Base-by-base conservation (phyloP, 441 rosid genomes). In the Raphanus hybrid region DNA sequence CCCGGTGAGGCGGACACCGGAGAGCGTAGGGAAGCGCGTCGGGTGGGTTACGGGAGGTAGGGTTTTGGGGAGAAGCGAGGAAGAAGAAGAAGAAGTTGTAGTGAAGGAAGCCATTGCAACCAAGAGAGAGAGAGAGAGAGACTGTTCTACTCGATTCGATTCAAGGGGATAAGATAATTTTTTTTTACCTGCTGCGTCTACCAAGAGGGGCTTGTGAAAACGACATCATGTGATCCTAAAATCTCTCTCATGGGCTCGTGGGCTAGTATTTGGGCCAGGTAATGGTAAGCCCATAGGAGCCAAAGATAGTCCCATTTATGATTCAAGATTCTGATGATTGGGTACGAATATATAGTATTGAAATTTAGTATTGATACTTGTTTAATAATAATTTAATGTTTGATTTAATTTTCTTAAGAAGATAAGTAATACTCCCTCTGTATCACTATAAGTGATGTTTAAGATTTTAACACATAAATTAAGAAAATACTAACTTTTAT, bases 21-120 rank as follows among this genome's bases (percentile, higher is more conserved):
- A 34, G 57, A 41, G 73, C 8, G 67, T 61, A 3, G 73, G 3
- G 43, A 1, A 50, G 1, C 70, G 82, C 6, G 66, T 77, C 3
- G 50, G 82, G 64, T 29, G 74, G 71, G 54, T 71, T 11, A 67
- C 0, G 26, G 83, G 91, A 80, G 74, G 69, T 61, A 84, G 80
- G 70, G 86, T 83, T 84, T 86, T 86, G 63, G 82, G 81, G 45
- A 80, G 75, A 32, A 86, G 80, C 58, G 84, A 55, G 20, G 73
- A 73, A 15, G 84, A 55, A 0, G 84, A 55, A 0, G 83, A 70
- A n/a, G 57, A 50, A 35, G 39, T 5, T 18, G 84, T 64, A 4
- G 86, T 68, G 54, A 82, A 80, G 60, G 87, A 63, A 15, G 89
- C 90, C 92, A 88, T 87, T 58, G 63, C 32, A 6, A 18, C 5